A percentile compares a stretch with the other conserved stretches of the same genome.
phyloP scores from a whole-genome alignment of 1,139 yeast genomes.

The Nakaseomyces kungkrabaensis region DNA sequence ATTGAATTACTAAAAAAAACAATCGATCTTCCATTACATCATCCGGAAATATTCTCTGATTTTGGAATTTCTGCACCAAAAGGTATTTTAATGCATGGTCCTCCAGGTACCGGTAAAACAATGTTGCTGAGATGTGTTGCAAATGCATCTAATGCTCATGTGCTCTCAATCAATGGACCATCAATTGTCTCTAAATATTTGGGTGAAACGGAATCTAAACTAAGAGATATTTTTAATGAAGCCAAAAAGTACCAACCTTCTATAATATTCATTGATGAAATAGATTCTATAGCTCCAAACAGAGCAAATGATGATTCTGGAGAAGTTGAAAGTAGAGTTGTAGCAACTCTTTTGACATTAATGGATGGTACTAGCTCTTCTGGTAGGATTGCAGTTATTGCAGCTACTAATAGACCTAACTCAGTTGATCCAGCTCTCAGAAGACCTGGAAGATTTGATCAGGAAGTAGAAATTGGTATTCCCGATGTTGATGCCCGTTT shows the following conservation, averaged over 20 bases:
- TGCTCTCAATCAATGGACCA: slow-evolving; percentile 80
- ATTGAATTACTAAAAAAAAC: slow-evolving; percentile 53
- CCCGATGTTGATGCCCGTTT: slow-evolving; percentile 62
- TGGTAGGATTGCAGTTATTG: slow-evolving; percentile 66
- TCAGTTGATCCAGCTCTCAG: slow-evolving; percentile 77
- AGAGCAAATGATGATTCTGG: slow-evolving; percentile 78
- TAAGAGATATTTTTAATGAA: slow-evolving; percentile 74
- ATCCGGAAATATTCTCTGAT: slow-evolving; percentile 64
- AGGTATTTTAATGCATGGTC: slow-evolving; percentile 85
- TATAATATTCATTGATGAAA: slow-evolving; percentile 80
- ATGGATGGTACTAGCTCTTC: slow-evolving; percentile 81
- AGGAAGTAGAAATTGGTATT: slow-evolving; percentile 69
- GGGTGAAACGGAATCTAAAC: slow-evolving; percentile 84
- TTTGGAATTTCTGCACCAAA: slow-evolving; percentile 90
- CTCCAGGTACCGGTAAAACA: slow-evolving; percentile 97
- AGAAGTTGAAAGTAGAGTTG: slow-evolving; percentile 81
- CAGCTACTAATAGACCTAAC: slow-evolving; percentile 77
- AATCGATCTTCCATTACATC: slow-evolving; percentile 70
- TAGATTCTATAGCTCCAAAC: slow-evolving; percentile 82
- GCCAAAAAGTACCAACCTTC: slow-evolving; percentile 81
- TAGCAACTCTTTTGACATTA: slow-evolving; percentile 75
- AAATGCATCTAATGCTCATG: slow-evolving; percentile 60
- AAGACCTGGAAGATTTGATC: slow-evolving; percentile 90
- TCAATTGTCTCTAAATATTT: slow-evolving; percentile 83
- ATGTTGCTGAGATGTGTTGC: slow-evolving; percentile 81